A percentile compares a stretch with the other conserved stretches of the same genome.
Evolutionary conservation across 2,329 filamentous ascomycete species (phyloP).

Genomic region (Colletotrichum destructivum): DNA sequence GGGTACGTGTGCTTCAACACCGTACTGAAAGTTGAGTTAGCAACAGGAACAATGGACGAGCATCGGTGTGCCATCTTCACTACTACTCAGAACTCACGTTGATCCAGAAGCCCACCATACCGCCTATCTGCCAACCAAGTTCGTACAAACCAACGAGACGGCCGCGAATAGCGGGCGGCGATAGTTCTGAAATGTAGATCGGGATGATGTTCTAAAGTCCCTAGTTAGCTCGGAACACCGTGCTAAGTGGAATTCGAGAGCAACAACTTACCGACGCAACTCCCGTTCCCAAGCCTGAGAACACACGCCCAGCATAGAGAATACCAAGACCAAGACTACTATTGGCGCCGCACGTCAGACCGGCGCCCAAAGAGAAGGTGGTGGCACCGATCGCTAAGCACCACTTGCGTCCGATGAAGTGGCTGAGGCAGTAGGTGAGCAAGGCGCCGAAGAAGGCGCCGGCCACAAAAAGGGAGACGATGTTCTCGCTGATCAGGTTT

Average conservation of each 20-base stretch:
- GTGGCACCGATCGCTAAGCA: slow-evolving; percentile 59
- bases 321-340: slow-evolving; percentile 61
- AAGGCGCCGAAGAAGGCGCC: slow-evolving; percentile 79
- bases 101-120: slow-evolving; percentile 67
- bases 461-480: slow-evolving; percentile 78
- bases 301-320: slow-evolving; percentile 66
- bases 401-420: slow-evolving; percentile 69
- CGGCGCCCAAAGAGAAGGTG: slow-evolving; percentile 57
- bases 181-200: slow-evolving; percentile 61
- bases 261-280: slow-evolving; percentile 38
- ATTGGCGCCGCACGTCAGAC: slow-evolving; percentile 71
- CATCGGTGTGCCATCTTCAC: slow-evolving; percentile 42
- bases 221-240: slow-evolving; percentile 18
- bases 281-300: slow-evolving; percentile 64
- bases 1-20: slow-evolving; percentile 40
- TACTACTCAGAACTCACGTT: slow-evolving; percentile 56
- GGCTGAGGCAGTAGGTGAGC: slow-evolving; percentile 71
- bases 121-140: slow-evolving; percentile 67
- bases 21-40: slow-evolving; percentile 47
- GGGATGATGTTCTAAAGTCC: slow-evolving; percentile 63
- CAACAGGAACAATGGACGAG: slow-evolving; percentile 45
- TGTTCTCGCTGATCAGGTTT: slow-evolving; percentile 72
- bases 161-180: slow-evolving; percentile 68
- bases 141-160: slow-evolving; percentile 70
- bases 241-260: neutral